Percentiles rank a stretch among this genome's conserved stretches.
Evolutionary conservation across 768 basidiomycete species (phyloP).

Genomic region (Pleurotus cornucopiae): DNA sequence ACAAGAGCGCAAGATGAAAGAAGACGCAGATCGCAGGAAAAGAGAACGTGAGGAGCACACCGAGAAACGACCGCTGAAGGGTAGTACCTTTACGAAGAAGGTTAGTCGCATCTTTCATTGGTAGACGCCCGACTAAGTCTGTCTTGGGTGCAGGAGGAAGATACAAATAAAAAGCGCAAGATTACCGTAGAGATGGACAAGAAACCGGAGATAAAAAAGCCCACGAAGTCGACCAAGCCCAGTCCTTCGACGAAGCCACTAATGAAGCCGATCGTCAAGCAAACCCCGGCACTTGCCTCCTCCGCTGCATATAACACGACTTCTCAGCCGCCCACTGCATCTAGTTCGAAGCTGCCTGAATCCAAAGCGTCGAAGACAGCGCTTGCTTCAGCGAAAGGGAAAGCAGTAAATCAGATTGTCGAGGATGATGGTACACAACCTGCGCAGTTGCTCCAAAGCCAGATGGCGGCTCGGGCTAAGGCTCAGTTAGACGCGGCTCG

Average conservation of each 20-base stretch:
- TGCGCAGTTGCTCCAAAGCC: conserved; percentile 56
- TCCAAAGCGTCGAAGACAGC: conserved; percentile 28
- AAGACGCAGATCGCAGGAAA: conserved; percentile 74
- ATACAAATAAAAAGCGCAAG: conserved; percentile 69
- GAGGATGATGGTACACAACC: conserved; percentile 59
- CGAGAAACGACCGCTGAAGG: conserved; percentile 61
- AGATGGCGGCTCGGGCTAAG: conserved; percentile 70
- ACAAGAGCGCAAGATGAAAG: conserved; percentile 68
- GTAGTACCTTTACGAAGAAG: conserved; percentile 46
- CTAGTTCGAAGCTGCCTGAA: conserved; percentile 22
- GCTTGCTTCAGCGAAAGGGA: conserved; percentile 33
- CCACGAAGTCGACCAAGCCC: conserved; percentile 14
- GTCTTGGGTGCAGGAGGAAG: conserved; percentile 51
- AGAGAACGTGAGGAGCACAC: conserved; percentile 77
- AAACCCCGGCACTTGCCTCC: conserved; percentile 30
- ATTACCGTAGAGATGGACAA: conserved; percentile 46
- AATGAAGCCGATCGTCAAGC: conserved; percentile 47
- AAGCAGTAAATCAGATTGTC: conserved; percentile 26
- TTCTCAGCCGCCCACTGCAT: conserved; percentile 24
- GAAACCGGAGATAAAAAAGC: conserved; percentile 58
- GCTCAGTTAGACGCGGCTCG: conserved; percentile 63
- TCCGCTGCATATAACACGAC: conserved; percentile 36
- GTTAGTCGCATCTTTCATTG: conserved; percentile 22
- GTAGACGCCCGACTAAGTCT: conserved; percentile 8
- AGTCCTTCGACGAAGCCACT: conserved; percentile 22